Evolutionary conservation across 2,329 filamentous ascomycete genomes (phyloP), one percentile per base, ranked within the genome.

Genomic region (Botrytis fragariae): DNA sequence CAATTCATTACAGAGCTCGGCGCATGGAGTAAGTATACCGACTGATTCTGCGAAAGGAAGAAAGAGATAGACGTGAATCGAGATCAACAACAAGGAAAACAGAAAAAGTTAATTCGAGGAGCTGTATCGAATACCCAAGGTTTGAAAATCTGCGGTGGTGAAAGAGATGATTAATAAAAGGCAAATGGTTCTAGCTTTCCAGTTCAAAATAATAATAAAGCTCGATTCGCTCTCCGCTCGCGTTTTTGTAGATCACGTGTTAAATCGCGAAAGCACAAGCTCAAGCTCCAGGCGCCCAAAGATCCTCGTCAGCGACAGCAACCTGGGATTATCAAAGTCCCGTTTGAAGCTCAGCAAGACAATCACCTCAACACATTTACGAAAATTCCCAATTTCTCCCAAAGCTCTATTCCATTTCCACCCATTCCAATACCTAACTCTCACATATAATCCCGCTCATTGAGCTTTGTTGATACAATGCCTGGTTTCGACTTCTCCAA

Each of bases 401-500:
- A 35, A 51, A 57, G 25, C 12, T 29, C 18, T n/a, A n/a, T 29
- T 35, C 60, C 29, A 32, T 48, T 42, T 18, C 4, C 7, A 29
- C 29, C 32, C 35, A 51, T 61, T 60, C 62, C 51, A n/a, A 73
- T 57, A 54, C 32, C 67, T 44, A 48, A 45, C 29, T 60, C 35
- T 42, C 22, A 42, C 37, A 22, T 14, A 45, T 10, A 51, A 35
- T 64, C 44, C 63, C 72, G 75, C 75, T 75, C 72, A 60, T 71
- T 64, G 74, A 75, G 77, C 74, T 77, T 69, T 71, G 45, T 71
- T 72, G 62, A 77, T 85, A 91, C 81, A 80, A 99, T 99, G 96
- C 91, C 93, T 80, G 95, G 95, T 86, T 97, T 98, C 89, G 95
- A 98, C 87, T 99, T 99, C 89, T 97, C 94, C 84, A 99, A 99